A percentile compares a stretch with the other conserved stretches of the same genome.
Conservation (phyloP, 1,139 yeast genomes). For the Kodamaea ohmeri region DNA sequence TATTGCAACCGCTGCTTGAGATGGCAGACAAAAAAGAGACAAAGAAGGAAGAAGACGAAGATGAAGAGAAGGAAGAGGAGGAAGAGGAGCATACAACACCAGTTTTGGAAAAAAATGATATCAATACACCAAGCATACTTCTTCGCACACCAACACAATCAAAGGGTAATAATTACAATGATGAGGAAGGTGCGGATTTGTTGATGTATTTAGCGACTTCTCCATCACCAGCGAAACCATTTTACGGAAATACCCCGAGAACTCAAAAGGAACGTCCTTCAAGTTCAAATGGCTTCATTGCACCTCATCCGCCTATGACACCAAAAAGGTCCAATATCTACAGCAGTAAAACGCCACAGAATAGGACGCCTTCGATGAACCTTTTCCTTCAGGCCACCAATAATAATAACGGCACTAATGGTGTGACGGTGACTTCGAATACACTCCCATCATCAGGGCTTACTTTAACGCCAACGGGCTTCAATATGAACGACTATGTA, state of each 20-base stretch:
- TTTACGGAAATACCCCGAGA: conserved; percentile 34
- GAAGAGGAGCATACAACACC: conserved; percentile 33
- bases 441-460: conserved; percentile 46
- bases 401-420: conserved; percentile 14
- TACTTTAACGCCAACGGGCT: conserved; percentile 62
- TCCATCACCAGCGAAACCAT: conserved; percentile 66
- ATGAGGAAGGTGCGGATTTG: conserved; percentile 80
- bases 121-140: conserved; percentile 19
- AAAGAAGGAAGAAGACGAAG: conserved; percentile 7
- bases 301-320: conserved; percentile 47
- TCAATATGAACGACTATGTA: conserved; percentile 80
- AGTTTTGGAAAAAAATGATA: conserved; percentile 25
- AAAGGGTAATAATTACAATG: conserved; percentile 27
- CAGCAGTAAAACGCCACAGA: conserved; percentile 41
- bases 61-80: conserved; percentile 13
- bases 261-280: conserved; percentile 10
- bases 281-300: conserved; percentile 23
- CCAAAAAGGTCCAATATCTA: conserved; percentile 40
- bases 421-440: conserved; percentile 12
- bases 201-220: conserved; percentile 82
- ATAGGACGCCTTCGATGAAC: conserved; percentile 44
- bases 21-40: conserved; percentile 13
- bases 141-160: conserved; percentile 42
- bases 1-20: conserved; percentile 40
- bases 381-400: conserved; percentile 22